Evolutionary conservation across 768 basidiomycete species (phyloP), one percentile per base, ranked within the genome.

Genomic region (Kwoniella sp.): DNA sequence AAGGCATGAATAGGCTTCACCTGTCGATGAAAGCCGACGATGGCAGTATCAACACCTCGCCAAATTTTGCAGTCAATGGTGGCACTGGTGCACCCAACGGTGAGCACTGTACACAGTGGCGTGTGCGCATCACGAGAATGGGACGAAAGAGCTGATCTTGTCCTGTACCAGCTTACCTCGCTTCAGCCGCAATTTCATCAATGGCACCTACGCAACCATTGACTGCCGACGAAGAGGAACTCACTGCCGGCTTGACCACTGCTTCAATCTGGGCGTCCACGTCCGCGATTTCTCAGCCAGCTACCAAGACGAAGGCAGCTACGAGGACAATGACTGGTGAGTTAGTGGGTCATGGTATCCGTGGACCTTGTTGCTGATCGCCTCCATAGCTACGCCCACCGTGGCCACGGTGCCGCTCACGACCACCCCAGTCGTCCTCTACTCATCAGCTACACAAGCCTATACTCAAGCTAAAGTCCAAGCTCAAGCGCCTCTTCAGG

Each of bases 11-110:
- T 33, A 36, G 37, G 30, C 50, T 64, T 1, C 58, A 57, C 50
- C 49, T 64, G 12, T 57, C 62, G 1, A 55, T 64, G 53, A 57
- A 44, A 36, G n/a, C 22, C n/a, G 53, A 62, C 48, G 60, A 37
- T 27, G 53, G 53, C 30, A n/a, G 49, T 33, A n/a, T 37, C 22
- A 40, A 54, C 40, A 53, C 30, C 21, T 64, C 62, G 13, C 62
- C 62, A 22, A 49, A 27, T 3, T 64, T 64, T 44, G 55, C 40
- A 2, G 36, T 64, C n/a, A 9, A 52, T 19, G 51, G 54, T 1
- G 54, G 49, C 30, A 64, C 50, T 17, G 62, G 62, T 37, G 17
- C 37, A 51, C 51, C 53, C 4, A 64, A 64, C 47, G 62, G 62
- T 58, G 36, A 57, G 55, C n/a, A n/a, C n/a, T n/a, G n/a, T n/a